Conservation (phyloP, 2,329 filamentous ascomycete genomes). For the Coniosporium tulheliwenetii region DNA sequence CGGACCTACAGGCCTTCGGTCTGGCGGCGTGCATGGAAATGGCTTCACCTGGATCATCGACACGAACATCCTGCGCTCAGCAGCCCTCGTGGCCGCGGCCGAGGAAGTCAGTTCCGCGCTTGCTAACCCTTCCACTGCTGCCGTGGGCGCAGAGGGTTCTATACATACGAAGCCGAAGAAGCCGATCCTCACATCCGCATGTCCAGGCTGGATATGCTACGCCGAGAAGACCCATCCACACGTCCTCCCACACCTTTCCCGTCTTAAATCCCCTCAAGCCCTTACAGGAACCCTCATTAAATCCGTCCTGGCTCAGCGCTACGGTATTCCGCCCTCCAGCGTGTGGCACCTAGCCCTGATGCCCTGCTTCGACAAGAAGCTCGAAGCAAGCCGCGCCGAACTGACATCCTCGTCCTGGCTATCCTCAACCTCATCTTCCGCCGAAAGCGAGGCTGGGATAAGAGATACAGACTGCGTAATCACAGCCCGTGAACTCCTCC, state of each 20-base stretch:
- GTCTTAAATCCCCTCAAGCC: conserved; percentile 86
- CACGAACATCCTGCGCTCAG: conserved; percentile 70
- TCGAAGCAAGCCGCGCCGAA: conserved; percentile 87
- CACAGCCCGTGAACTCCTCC: conserved; percentile 85
- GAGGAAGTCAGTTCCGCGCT: conserved; percentile 28
- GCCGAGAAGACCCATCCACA: conserved; percentile 96
- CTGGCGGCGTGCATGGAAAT: conserved; percentile 56
- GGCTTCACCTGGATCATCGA: conserved; percentile 83
- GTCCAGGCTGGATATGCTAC: conserved; percentile 97
- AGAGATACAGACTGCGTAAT: conserved; percentile 97
- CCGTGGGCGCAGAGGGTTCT: conserved; percentile 15
- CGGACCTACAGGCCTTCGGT: conserved; percentile 51
- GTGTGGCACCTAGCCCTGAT: conserved; percentile 95
- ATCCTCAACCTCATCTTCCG: conserved; percentile 49
- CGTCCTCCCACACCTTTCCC: conserved; percentile 77
- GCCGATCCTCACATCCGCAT: conserved; percentile 74
- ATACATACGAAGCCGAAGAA: conserved; percentile 31
- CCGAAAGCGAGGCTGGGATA: conserved; percentile 37
- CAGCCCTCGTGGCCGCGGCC: conserved; percentile 51
- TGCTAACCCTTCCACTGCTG: conserved; percentile 7
- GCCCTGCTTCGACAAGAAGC: conserved; percentile 98
- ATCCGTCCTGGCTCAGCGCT: conserved; percentile 57
- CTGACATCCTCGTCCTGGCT: conserved; percentile 80
- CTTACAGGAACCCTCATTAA: conserved; percentile 83
- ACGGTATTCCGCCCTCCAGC: conserved; percentile 57